Evolutionary conservation across 805 yeast species (phyloP), one percentile per base, ranked within the genome.

Genomic region (Metschnikowia lunata): DNA sequence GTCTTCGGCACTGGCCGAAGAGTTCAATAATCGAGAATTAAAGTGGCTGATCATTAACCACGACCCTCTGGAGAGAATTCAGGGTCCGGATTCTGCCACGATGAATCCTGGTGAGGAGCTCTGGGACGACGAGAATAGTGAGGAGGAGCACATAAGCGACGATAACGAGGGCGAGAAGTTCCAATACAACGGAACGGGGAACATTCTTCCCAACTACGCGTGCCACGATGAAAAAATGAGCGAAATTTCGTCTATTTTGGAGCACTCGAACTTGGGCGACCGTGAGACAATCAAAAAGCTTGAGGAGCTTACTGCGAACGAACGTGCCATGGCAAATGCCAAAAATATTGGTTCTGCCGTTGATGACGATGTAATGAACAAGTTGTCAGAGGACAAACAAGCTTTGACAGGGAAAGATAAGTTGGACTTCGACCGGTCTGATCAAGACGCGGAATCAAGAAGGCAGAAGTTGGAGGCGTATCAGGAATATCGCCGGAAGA

Each of bases 1-100:
- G 14, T 60, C 67, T 13, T 66, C 72, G 12, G 52, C 59, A 7
- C 63, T 60, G 58, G 62, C 62, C 34, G 72, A 67, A 39, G 74
- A 66, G 33, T 45, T 48, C 45, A 61, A 53, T 46, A 59, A 59
- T 43, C 71, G 69, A 48, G 77, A 72, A 32, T 56, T 78, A 44
- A 76, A 76, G 52, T 83, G 85, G 81, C 76, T 86, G 0, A 81
- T 85, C 34, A 72, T 86, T 38, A 76, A 78, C 43, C 85, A 80
- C 53, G 90, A 85, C 54, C 95, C 95, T 0, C 81, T 82, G 49
- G 85, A 82, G 54, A 66, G 93, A 46, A 60, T 83, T 30, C 57
- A 54, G 11, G 49, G 41, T 3, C 45, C 40, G n/a, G 38, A 42
- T 15, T 41, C 39, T 8, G 31, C 41, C 12, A 55, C 37, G 26